Base-by-base conservation (phyloP, 148 eudicot species). In the Camellia japonica region DNA sequence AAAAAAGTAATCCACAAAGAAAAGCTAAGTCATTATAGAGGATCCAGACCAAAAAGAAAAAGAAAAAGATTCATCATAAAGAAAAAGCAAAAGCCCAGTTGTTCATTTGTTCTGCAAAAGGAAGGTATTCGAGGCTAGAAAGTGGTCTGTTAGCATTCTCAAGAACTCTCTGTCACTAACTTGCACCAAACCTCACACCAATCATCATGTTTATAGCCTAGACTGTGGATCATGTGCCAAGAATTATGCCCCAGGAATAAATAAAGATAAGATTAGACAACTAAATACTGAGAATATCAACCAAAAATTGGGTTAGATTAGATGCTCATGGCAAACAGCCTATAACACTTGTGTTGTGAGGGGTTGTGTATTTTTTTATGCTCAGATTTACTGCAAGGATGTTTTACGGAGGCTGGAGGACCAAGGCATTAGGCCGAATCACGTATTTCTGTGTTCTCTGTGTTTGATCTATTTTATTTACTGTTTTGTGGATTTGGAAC, bases 1-100 rank as follows among this genome's bases (percentile, higher is more conserved):
- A 14, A 72, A 30, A 70, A 82, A 81, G 70, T 30, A 76, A 78
- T 71, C 56, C 63, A 46, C 76, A 75, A 58, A 79, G 68, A 83
- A 79, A 83, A 79, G 79, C 38, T 5, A 52, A 68, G 68, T 52
- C 70, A 81, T 42, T 8, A 81, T 65, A 69, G 55, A 61, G 76
- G 71, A 69, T 68, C 78, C 72, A 81, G 70, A 70, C 52, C 54
- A 61, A 80, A 80, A 68, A 56, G 14, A 41, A 30, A 30, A 30
- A 71, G 43, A 46, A 77, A 62, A 62, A 23, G 70, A 66, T 56
- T 63, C 78, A 67, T 54, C 13, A 54, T 56, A 85, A 80, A 82
- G 85, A 73, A 82, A 85, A 85, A 85, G 85, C 81, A 76, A 79
- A 71, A 79, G 80, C 43, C 20, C 15, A 73, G 46, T 60, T 47